Evolutionary conservation across 2,329 filamentous ascomycete species (phyloP).

Genomic region (Davidsoniella neocaledoniae): DNA sequence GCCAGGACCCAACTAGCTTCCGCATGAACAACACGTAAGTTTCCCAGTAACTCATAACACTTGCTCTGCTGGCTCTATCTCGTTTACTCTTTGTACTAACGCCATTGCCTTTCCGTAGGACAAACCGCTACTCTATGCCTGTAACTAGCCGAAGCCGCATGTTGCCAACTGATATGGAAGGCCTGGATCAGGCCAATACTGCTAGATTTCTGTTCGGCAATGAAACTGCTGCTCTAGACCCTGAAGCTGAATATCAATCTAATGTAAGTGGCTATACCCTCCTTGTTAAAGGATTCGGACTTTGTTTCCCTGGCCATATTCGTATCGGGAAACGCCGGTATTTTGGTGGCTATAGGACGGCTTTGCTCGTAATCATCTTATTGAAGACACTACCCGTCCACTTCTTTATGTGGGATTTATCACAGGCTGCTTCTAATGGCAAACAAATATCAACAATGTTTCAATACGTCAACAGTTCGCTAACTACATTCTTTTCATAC

Average conservation of each 20-base stretch:
- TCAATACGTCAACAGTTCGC: neutral
- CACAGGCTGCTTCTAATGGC: neutral
- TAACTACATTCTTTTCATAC: constrained; percentile 8
- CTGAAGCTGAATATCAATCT: constrained; percentile 13
- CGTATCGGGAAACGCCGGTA: neutral
- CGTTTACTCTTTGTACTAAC: neutral
- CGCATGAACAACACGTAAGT: constrained; percentile 68
- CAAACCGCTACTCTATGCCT: constrained; percentile 89
- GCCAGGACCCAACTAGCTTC: constrained; percentile 53
- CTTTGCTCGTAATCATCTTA: no score
- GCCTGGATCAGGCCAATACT: constrained; percentile 69
- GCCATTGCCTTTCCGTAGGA: neutral
- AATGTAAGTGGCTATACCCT: constrained; percentile 17
- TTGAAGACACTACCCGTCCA: no score
- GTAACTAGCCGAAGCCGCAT: constrained; percentile 50
- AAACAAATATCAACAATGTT: neutral
- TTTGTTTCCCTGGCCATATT: neutral
- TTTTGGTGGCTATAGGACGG: no score
- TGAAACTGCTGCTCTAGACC: constrained; percentile 25
- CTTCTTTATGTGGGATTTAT: no score
- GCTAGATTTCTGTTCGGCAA: constrained; percentile 75
- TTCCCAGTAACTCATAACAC: neutral
- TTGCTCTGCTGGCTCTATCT: neutral
- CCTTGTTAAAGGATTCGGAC: neutral
- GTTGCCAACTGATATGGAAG: constrained; percentile 39